Percentiles rank a stretch among this genome's conserved stretches.
Conservation (phyloP, 768 basidiomycete species). For the Sistotremastrum suecicum region DNA sequence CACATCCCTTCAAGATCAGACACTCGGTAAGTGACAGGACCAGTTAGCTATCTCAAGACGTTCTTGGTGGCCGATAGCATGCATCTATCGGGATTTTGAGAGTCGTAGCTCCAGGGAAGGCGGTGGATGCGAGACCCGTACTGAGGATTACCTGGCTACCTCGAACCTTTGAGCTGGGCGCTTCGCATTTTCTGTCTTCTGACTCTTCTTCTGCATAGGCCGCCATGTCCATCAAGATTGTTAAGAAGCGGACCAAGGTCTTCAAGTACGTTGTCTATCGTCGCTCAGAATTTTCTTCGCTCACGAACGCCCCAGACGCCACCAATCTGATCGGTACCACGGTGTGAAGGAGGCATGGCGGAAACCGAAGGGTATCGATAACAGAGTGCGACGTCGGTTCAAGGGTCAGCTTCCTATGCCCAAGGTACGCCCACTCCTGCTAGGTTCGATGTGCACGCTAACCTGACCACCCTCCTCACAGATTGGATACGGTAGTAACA, state of each 20-base stretch:
- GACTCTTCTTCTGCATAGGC: not conserved
- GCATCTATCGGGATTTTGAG: no score
- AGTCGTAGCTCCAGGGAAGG: no score
- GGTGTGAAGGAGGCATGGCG: slow-evolving; percentile 98
- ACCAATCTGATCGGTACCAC: slow-evolving; percentile 97
- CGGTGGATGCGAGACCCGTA: no score
- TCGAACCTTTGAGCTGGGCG: no score
- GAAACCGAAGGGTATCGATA: slow-evolving; percentile 99
- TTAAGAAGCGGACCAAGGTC: slow-evolving; percentile 94
- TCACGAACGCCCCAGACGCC: slow-evolving; percentile 45
- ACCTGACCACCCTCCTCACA: slow-evolving; percentile 13
- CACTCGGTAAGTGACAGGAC: no score
- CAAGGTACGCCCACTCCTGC: slow-evolving; percentile 44
- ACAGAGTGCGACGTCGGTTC: slow-evolving; percentile 89
- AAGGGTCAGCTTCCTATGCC: slow-evolving; percentile 96
- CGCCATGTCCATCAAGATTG: slow-evolving; percentile 44
- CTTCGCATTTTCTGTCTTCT: no score
- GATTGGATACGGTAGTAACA: slow-evolving; percentile 88
- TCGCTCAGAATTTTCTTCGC: slow-evolving; percentile 3
- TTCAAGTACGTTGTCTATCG: slow-evolving; percentile 63
- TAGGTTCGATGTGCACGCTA: not conserved
- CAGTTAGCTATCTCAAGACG: no score
- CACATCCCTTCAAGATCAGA: no score
- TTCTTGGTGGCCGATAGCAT: no score
- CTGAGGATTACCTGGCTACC: no score